Percentiles rank a stretch among this genome's conserved stretches.
Conservation (phyloP, 1,284 basidiomycete species). For the Agroathelia rolfsii region DNA sequence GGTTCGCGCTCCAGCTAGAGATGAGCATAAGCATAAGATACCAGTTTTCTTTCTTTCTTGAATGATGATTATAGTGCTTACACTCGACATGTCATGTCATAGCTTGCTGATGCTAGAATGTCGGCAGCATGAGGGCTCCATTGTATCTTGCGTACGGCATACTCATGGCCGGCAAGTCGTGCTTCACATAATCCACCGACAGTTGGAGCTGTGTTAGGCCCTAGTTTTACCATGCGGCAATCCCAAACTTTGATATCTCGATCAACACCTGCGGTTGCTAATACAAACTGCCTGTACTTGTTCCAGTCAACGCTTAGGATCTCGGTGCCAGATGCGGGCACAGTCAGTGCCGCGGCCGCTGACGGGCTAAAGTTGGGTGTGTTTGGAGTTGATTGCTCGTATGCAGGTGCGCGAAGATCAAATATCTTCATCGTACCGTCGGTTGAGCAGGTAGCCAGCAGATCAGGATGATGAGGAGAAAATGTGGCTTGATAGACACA, state of each 20-base stretch:
- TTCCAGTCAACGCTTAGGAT: conserved; percentile 85
- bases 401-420: conserved; percentile 52
- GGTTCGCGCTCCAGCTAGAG: conserved; percentile 53
- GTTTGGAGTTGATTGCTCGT: conserved; percentile 25
- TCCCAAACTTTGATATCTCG: conserved; percentile 78
- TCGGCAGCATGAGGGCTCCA: conserved; percentile 70
- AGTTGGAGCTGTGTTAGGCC: conserved; percentile 30
- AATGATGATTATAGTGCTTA: conserved; percentile 39
- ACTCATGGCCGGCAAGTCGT: conserved; percentile 69
- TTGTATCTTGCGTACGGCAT: conserved; percentile 71
- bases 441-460: conserved; percentile 75
- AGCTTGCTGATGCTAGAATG: conserved; percentile 76
- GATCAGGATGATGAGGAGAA: conserved; percentile 81
- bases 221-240: conserved; percentile 64
- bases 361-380: conserved; percentile 50
- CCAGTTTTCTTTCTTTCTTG: conserved; percentile 5
- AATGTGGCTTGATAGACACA: conserved; percentile 88
- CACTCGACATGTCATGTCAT: conserved; percentile 95
- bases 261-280: conserved; percentile 80
- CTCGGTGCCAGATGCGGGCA: conserved; percentile 64
- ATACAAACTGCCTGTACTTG: conserved; percentile 73
- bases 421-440: conserved; percentile 79
- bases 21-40: conserved; percentile 8
- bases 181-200: conserved; percentile 66
- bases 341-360: conserved; percentile 54